Evolutionary conservation across 2,329 filamentous ascomycete genomes (phyloP), one percentile per base, ranked within the genome.

Genomic region (Beauveria sp.): DNA sequence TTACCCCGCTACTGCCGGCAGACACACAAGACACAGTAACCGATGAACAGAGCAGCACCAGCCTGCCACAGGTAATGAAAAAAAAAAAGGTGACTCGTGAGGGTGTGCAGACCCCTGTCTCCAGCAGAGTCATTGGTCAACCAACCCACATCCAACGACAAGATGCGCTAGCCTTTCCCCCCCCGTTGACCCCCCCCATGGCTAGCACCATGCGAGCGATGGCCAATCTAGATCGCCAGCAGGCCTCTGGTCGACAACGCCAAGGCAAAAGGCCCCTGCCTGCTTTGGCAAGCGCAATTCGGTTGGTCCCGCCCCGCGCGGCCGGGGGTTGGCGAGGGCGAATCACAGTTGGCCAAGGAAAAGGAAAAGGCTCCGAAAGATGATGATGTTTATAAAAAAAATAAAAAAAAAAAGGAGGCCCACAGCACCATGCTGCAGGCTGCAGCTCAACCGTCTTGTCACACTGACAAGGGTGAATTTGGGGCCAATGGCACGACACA

Each of bases 221-320:
- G 52, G 50, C 64, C 64, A 66, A 66, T 62, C 61, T 62, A 49
- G 61, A 62, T 62, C 61, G 48, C 31, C 53, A 53, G 24, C 54
- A 62, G 48, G 54, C 53, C 42, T 58, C 49, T 62, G 26, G n/a
- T 24, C 40, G 31, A 40, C 26, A 26, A 58, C 53, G 61, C 61
- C 12, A 40, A 20, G 45, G 5, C 28, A 18, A 24, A 16, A 28
- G 7, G 18, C 8, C 6, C 14, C n/a, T 50, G 34, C 8, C 24
- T 22, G 31, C 31, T 34, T 34, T 34, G 31, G 34, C 22, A 20
- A 51, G 50, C 24, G 14, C 26, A 50, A 62, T 62, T 63, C 61
- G 56, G 61, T 63, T 60, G 75, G 75, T 76, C 75, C 79, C 76
- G 75, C 74, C 73, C 75, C 31, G 31, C 72, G 73, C 76, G 74